Conservation (phyloP, 2,329 filamentous ascomycete species). For the Botrytis pseudocinerea region DNA sequence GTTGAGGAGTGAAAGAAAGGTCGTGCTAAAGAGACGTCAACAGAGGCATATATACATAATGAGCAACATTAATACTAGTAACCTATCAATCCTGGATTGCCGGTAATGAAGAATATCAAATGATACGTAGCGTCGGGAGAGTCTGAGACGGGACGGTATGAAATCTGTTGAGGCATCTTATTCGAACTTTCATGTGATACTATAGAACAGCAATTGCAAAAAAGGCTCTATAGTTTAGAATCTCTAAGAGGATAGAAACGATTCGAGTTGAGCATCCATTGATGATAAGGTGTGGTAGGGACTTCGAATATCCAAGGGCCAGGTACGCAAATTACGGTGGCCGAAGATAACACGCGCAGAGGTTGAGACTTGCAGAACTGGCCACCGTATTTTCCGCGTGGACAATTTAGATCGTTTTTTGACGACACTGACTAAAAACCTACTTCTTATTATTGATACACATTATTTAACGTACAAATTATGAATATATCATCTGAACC, state of each 20-base stretch:
- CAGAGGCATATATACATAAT: neutral
- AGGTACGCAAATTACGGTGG: neutral
- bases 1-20: conserved; percentile 63
- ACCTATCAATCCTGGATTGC: conserved; percentile 73
- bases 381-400: neutral
- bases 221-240: neutral
- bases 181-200: neutral
- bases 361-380: neutral
- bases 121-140: conserved; percentile 28
- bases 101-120: conserved; percentile 72
- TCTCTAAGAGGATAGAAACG: neutral
- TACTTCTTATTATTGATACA: neutral
- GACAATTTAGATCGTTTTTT: neutral
- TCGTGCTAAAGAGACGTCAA: conserved; percentile 30
- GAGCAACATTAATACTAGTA: conserved; percentile 56
- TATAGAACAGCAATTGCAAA: neutral
- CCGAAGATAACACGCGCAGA: neutral
- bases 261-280: neutral
- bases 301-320: neutral
- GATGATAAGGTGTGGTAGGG: neutral
- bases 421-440: neutral
- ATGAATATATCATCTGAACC: neutral
- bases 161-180: conserved; percentile 28
- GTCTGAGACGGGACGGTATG: conserved; percentile 27
- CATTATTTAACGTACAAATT: neutral